A percentile compares a stretch with the other conserved stretches of the same genome.
Evolutionary conservation across 257 asterid species (phyloP).

Genomic region (Nicotiana obtusifolia): DNA sequence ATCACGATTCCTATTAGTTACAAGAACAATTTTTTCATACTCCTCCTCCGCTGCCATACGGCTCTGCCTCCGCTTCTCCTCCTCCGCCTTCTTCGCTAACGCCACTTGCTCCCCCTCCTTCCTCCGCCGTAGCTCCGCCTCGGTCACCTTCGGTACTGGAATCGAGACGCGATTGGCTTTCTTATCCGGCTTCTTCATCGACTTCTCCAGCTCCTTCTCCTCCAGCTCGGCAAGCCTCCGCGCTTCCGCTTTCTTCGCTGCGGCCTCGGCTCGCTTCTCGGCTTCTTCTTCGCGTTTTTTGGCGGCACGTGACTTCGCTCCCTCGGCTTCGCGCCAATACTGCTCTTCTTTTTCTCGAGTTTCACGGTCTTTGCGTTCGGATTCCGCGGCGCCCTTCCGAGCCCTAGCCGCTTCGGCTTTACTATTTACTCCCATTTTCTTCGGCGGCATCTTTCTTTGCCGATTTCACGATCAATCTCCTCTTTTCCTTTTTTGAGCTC

Average conservation of each 20-base stretch:
- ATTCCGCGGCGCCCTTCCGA: slow-evolving; percentile 53
- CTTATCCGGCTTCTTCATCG: slow-evolving; percentile 70
- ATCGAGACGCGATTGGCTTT: slow-evolving; percentile 66
- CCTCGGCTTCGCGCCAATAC: slow-evolving; percentile 97
- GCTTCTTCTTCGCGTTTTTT: slow-evolving; percentile 91
- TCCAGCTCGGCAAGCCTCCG: slow-evolving; percentile 84
- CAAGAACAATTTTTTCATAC: slow-evolving; percentile 65
- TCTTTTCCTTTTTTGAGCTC: not conserved
- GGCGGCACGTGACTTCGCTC: slow-evolving; percentile 79
- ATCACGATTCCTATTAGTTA: slow-evolving; percentile 69
- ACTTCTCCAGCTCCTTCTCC: slow-evolving; percentile 72
- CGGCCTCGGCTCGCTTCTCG: slow-evolving; percentile 73
- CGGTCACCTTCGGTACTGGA: slow-evolving; percentile 86
- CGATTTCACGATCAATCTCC: not conserved
- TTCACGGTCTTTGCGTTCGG: slow-evolving; percentile 84
- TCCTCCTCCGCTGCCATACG: slow-evolving; percentile 80
- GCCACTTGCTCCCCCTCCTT: slow-evolving; percentile 78
- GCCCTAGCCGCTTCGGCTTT: slow-evolving; percentile 95
- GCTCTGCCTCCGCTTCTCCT: slow-evolving; percentile 62
- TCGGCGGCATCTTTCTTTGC: slow-evolving; percentile 75
- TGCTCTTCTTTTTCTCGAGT: slow-evolving; percentile 70
- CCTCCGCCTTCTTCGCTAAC: slow-evolving; percentile 52
- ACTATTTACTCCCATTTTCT: slow-evolving; percentile 90
- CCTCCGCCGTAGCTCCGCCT: slow-evolving; percentile 63
- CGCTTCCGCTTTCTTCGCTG: slow-evolving; percentile 80